Evolutionary conservation across 805 yeast species (phyloP).

Genomic region (Candida qinlingensis): DNA sequence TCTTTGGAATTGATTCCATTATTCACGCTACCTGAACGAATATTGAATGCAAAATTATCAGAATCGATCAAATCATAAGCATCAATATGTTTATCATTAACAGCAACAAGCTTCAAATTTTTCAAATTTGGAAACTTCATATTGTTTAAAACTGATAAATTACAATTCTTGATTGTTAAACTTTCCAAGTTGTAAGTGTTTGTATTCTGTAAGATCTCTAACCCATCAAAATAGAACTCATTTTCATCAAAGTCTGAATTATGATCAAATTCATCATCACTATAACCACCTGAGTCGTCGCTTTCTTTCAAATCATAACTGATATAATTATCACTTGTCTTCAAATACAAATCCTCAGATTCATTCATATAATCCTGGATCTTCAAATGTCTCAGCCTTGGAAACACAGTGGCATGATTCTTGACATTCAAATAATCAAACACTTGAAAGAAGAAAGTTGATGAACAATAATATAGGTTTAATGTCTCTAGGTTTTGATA

Average conservation of each 20-base stretch:
- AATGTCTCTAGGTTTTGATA: constrained; percentile 12
- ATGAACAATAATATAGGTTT: constrained; percentile 22
- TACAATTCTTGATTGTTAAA: constrained; percentile 19
- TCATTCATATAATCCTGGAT: constrained; percentile 24
- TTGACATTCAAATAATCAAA: constrained; percentile 14
- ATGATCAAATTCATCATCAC: constrained; percentile 27
- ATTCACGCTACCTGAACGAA: background rate
- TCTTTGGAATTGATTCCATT: background rate
- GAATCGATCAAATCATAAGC: constrained; percentile 17
- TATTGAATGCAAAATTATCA: constrained; percentile 2
- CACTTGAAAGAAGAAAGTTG: constrained; percentile 20
- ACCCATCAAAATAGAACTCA: constrained; percentile 32
- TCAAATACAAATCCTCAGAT: constrained; percentile 21
- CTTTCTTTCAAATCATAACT: constrained; percentile 19
- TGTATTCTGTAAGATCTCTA: constrained; percentile 21
- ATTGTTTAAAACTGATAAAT: constrained; percentile 17
- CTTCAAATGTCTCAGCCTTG: constrained; percentile 14
- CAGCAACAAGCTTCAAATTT: constrained; percentile 17
- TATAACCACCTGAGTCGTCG: constrained; percentile 13
- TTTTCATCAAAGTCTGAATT: constrained; percentile 31
- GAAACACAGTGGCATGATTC: constrained; percentile 11
- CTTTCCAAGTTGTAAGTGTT: constrained; percentile 10
- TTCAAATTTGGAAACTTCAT: constrained; percentile 12
- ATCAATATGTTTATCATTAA: constrained; percentile 21
- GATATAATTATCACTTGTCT: constrained; percentile 17